Percentiles rank a stretch among this genome's conserved stretches.
Evolutionary conservation across 192 early-diverging fungal genomes (phyloP).

Genomic region (Martensiomyces pterosporus): DNA sequence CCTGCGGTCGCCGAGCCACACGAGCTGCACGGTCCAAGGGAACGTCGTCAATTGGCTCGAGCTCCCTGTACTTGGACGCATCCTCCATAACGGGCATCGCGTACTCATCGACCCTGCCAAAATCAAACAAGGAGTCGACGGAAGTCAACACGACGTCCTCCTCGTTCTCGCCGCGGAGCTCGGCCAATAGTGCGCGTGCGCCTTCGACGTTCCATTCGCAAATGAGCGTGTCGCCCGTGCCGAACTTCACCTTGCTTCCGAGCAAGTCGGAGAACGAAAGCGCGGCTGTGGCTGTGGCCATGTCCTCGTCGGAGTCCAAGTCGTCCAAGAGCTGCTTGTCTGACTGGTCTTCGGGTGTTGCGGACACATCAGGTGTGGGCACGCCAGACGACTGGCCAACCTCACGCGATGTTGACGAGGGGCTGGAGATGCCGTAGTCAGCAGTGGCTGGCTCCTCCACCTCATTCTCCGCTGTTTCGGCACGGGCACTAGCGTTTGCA

Average conservation of each 20-base stretch:
- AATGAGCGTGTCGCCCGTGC: slow-evolving; percentile 42
- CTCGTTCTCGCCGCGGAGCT: slow-evolving; percentile 5
- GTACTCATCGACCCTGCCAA: slow-evolving; percentile 23
- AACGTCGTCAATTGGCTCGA: slow-evolving; percentile 5
- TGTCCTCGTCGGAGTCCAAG: slow-evolving; percentile 26
- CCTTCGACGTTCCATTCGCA: slow-evolving; percentile 40
- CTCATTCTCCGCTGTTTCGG: background rate
- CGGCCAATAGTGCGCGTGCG: slow-evolving; percentile 20
- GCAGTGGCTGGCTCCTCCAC: too few relatives aligned
- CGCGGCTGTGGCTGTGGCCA: slow-evolving; percentile 24
- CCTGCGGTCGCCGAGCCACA: slow-evolving; percentile 1
- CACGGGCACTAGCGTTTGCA: slow-evolving; percentile 2
- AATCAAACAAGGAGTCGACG: slow-evolving; percentile 22
- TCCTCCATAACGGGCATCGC: slow-evolving; percentile 40
- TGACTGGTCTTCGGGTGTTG: too few relatives aligned
- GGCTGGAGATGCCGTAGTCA: too few relatives aligned
- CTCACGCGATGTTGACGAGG: too few relatives aligned
- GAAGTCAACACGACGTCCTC: background rate
- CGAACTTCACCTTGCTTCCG: slow-evolving; percentile 13
- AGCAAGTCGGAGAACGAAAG: slow-evolving; percentile 24
- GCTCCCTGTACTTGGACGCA: slow-evolving; percentile 15
- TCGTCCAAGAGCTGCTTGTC: too few relatives aligned
- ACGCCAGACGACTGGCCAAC: too few relatives aligned
- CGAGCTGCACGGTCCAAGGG: background rate
- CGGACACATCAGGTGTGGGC: too few relatives aligned